These are phyloP conservation scores for Aurantiochytrium sp. DNA, from an alignment of 108 stramenopile species.

Conservation along the genomic window DNA sequence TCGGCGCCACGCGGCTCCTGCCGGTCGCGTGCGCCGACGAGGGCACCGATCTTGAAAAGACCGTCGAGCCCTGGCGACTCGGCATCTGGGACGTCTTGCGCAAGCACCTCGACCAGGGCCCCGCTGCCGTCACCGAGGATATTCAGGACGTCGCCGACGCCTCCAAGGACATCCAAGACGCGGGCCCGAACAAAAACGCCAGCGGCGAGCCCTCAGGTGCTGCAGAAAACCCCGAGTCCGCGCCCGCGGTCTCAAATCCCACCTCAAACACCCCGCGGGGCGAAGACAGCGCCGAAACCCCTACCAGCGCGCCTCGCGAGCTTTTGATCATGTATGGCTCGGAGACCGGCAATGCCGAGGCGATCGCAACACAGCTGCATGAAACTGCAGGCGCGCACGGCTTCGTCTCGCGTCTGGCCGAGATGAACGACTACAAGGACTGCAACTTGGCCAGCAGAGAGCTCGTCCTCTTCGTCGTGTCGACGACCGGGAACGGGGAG, in stretches of 20 bases:
- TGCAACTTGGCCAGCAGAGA: background rate
- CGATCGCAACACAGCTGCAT: slow-evolving; percentile 36
- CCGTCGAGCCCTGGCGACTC: background rate
- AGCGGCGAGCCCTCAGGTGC: background rate
- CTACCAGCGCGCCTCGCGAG: background rate
- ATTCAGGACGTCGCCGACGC: too few relatives aligned
- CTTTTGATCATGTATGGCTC: slow-evolving; percentile 32
- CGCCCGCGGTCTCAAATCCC: too few relatives aligned
- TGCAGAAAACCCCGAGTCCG: too few relatives aligned
- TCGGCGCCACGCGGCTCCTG: background rate
- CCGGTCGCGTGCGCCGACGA: slow-evolving; percentile 15
- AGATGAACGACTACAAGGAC: background rate
- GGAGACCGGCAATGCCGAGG: slow-evolving; percentile 43
- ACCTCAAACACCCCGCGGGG: background rate
- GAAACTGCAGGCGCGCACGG: background rate
- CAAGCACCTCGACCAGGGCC: background rate
- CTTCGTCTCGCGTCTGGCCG: background rate
- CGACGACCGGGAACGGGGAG: slow-evolving; percentile 11
- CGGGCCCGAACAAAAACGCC: background rate
- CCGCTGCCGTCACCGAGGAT: background rate
- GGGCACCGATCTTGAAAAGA: slow-evolving; percentile 13
- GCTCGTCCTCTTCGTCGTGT: background rate
- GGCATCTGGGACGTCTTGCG: background rate
- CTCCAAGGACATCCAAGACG: too few relatives aligned
- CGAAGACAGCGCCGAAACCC: background rate